Evolutionary conservation across 352 stramenopile genomes (phyloP).

Genomic region (Globisporangium viniferum): DNA sequence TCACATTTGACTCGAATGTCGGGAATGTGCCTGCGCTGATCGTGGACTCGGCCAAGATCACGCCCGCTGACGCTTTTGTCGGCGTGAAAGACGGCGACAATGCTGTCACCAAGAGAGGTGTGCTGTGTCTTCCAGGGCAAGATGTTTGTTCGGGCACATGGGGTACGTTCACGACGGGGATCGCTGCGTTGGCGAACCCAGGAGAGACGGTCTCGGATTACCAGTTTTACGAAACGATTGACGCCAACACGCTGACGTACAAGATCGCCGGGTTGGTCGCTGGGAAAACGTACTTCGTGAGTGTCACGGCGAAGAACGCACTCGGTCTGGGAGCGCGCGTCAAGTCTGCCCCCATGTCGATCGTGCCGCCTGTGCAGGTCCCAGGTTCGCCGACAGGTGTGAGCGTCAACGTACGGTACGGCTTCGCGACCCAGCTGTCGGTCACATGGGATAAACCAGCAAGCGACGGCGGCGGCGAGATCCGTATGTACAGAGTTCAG

Average conservation of each 20-base stretch:
- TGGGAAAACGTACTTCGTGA: constrained; percentile 81
- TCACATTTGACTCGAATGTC: constrained; percentile 77
- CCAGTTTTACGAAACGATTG: constrained; percentile 66
- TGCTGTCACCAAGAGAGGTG: constrained; percentile 45
- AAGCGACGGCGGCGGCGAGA: constrained; percentile 52
- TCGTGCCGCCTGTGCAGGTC: constrained; percentile 72
- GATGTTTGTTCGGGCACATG: constrained; percentile 50
- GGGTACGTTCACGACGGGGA: constrained; percentile 26
- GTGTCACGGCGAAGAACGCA: constrained; percentile 87
- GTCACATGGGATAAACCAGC: constrained; percentile 44
- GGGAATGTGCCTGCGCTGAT: constrained; percentile 48
- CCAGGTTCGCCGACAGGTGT: constrained; percentile 71
- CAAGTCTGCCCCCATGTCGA: constrained; percentile 33
- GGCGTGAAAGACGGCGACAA: constrained; percentile 76
- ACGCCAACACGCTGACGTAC: constrained; percentile 54
- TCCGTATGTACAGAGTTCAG: constrained; percentile 79
- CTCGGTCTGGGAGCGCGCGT: constrained; percentile 52
- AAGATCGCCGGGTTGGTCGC: constrained; percentile 65
- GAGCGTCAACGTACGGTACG: constrained; percentile 63
- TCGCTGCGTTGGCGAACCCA: constrained; percentile 29
- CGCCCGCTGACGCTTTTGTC: constrained; percentile 37
- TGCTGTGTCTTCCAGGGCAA: constrained; percentile 45
- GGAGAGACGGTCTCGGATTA: constrained; percentile 67
- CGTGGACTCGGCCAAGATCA: constrained; percentile 63
- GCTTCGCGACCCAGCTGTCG: constrained; percentile 69